phyloP scores from a whole-genome alignment of 768 basidiomycete genomes.

The Termitomyces sp. region DNA sequence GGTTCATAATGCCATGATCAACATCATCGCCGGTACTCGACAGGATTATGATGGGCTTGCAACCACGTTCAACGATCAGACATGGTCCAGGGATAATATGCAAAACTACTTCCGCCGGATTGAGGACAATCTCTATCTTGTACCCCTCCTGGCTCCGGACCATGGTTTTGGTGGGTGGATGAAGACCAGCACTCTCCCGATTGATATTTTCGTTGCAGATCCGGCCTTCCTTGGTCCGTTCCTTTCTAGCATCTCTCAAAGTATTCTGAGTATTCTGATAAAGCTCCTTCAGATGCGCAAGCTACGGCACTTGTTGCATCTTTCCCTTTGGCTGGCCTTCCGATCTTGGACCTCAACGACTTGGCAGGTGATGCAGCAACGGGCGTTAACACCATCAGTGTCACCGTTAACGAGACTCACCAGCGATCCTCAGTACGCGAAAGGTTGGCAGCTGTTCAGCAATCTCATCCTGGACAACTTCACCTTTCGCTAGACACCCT shows the following conservation, averaged over 20 bases:
- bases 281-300: constrained; percentile 16
- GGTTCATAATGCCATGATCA: constrained; percentile 25
- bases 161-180: constrained; percentile 26
- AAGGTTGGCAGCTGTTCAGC: constrained; percentile 14
- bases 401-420: constrained; percentile 20
- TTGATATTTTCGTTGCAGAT: constrained; percentile 14
- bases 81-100: constrained; percentile 24
- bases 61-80: constrained; percentile 17
- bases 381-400: constrained; percentile 17
- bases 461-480: constrained; percentile 11
- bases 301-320: constrained; percentile 15
- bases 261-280: background rate
- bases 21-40: constrained; percentile 19
- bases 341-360: constrained; percentile 19
- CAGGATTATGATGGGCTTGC: constrained; percentile 22
- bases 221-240: constrained; percentile 19
- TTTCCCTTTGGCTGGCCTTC: constrained; percentile 11
- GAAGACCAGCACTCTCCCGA: constrained; percentile 19
- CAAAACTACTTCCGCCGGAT: constrained; percentile 25
- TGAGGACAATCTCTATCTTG: constrained; percentile 19
- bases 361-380: constrained; percentile 13
- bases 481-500: constrained; percentile 20
- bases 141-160: constrained; percentile 12
- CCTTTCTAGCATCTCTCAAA: background rate
- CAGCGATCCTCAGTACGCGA: constrained; percentile 21